These are phyloP conservation scores for Clitopilus hobsonii DNA, from an alignment of 768 basidiomycete genomes.

Conservation along the genomic window DNA sequence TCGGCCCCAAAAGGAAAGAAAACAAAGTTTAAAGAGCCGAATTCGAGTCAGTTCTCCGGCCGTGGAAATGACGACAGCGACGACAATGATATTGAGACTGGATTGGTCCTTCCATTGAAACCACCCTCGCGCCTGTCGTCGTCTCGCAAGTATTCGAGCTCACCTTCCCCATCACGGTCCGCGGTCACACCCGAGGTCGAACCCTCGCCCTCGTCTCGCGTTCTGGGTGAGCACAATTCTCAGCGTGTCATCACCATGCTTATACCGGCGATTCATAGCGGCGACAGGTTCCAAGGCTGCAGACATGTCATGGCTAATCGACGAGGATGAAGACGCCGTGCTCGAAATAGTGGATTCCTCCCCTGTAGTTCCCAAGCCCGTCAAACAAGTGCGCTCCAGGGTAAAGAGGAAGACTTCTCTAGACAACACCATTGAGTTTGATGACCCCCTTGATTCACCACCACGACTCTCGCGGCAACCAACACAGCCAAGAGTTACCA, in stretches of 20 bases:
- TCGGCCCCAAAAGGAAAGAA: constrained; percentile 23
- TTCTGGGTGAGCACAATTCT: neutral
- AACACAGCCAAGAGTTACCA: no score
- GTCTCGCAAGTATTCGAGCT: neutral
- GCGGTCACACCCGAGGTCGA: neutral
- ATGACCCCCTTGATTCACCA: neutral
- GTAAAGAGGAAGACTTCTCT: neutral
- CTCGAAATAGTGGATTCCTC: constrained; percentile 52
- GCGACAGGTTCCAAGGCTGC: constrained; percentile 18
- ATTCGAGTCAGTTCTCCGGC: constrained; percentile 37
- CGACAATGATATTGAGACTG: constrained; percentile 51
- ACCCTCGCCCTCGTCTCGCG: neutral
- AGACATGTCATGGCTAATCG: constrained; percentile 63
- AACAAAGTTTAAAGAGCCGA: constrained; percentile 20
- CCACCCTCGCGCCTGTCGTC: constrained; percentile 1
- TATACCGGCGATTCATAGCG: neutral
- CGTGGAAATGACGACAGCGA: constrained; percentile 49
- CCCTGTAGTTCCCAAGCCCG: constrained; percentile 22
- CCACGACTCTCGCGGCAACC: neutral
- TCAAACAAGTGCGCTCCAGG: neutral
- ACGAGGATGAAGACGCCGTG: constrained; percentile 55
- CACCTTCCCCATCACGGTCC: neutral
- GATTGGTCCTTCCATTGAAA: constrained; percentile 18
- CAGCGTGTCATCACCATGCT: no score
- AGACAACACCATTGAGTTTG: neutral